These are phyloP conservation scores for Lactarius akahatsu DNA, from an alignment of 768 basidiomycete genomes.

Conservation along the genomic window DNA sequence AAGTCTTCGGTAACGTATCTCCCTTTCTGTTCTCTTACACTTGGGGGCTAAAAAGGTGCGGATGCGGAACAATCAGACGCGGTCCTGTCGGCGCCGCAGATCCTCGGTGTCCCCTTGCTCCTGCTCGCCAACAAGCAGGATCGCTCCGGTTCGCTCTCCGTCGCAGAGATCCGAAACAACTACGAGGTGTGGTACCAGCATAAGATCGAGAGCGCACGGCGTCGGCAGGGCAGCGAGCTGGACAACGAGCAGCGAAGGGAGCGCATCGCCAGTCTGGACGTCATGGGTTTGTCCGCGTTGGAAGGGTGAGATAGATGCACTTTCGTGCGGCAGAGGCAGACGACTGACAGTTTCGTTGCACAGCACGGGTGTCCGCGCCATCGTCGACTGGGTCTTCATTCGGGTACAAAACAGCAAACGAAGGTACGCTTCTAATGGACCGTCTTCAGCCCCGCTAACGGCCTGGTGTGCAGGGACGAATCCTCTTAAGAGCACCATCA, in stretches of 20 bases:
- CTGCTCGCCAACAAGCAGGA: conserved; percentile 98
- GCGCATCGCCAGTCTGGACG: conserved; percentile 52
- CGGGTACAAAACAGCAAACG: conserved; percentile 84
- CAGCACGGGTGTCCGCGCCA: conserved; percentile 86
- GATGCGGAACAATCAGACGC: conserved; percentile 50
- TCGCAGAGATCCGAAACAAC: conserved; percentile 87
- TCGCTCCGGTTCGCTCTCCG: conserved; percentile 70
- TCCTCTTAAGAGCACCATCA: conserved; percentile 4
- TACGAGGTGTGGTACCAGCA: conserved; percentile 86
- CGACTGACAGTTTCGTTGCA: conserved; percentile 5
- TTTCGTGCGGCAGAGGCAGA: background rate
- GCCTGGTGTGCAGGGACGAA: conserved; percentile 17
- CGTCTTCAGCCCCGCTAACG: background rate
- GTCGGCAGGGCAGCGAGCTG: conserved; percentile 43
- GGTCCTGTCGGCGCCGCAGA: conserved; percentile 86
- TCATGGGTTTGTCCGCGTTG: conserved; percentile 86
- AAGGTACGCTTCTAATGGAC: conserved; percentile 41
- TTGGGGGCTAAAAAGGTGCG: conserved; percentile 31
- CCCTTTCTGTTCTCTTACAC: conserved; percentile 4
- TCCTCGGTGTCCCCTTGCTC: conserved; percentile 85
- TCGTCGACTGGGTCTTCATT: conserved; percentile 93
- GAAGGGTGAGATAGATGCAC: conserved; percentile 64
- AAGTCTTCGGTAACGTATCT: conserved; percentile 80
- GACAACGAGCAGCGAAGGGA: conserved; percentile 36
- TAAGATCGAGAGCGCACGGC: conserved; percentile 64